phyloP scores from a whole-genome alignment of 192 early-diverging fungal species.

The Lobosporangium transversale region DNA sequence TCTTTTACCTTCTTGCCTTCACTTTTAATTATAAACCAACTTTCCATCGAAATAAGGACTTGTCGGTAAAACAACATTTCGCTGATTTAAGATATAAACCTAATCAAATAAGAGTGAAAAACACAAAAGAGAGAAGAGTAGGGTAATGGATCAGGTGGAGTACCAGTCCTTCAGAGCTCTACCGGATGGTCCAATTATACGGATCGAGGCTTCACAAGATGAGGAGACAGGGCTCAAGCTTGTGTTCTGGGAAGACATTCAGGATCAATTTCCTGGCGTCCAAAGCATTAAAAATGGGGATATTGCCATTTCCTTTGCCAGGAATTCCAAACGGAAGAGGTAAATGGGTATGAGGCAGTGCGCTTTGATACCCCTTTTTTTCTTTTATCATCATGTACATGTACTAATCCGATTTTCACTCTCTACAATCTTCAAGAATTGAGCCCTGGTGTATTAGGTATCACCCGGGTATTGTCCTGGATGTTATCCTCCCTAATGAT shows the following conservation, averaged over 20 bases:
- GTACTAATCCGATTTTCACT: background rate
- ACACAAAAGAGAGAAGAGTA: no score
- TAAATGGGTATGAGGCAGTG: no score
- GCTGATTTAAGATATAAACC: no score
- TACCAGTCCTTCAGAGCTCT: conserved; percentile 9
- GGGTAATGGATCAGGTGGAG: conserved; percentile 5
- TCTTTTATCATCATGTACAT: no score
- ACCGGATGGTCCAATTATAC: background rate
- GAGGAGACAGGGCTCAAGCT: conserved; percentile 8
- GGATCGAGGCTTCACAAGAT: conserved; percentile 9
- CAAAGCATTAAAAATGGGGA: conserved; percentile 7
- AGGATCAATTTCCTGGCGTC: conserved; percentile 20
- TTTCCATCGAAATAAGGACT: no score
- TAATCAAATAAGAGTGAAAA: no score
- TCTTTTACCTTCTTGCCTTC: no score
- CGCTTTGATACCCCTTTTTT: no score
- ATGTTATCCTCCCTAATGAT: conserved; percentile 9
- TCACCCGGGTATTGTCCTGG: conserved; percentile 15
- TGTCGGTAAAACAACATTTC: no score
- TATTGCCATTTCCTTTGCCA: conserved; percentile 9
- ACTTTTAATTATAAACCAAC: no score
- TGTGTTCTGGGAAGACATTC: conserved; percentile 28
- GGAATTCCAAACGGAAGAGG: conserved; percentile 4
- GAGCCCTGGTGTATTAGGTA: conserved; percentile 28
- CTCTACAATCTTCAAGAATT: conserved; percentile 11